These are phyloP conservation scores for Boletus bicolor DNA, from an alignment of 768 basidiomycete genomes.

Conservation along the genomic window DNA sequence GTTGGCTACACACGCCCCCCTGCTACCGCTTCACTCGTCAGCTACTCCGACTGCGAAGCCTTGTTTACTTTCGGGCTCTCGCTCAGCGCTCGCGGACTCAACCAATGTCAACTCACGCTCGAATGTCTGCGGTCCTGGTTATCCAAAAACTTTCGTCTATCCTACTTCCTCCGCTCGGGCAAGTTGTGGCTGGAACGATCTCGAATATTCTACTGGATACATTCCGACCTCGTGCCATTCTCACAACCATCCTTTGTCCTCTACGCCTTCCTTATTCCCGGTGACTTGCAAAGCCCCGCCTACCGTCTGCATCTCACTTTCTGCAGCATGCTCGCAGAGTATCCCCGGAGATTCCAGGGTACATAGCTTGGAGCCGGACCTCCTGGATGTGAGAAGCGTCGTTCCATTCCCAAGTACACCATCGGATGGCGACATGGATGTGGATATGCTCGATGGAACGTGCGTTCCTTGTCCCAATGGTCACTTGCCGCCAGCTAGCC, in stretches of 20 bases:
- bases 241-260: slow-evolving; percentile 7
- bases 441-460: slow-evolving; percentile 31
- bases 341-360: slow-evolving; percentile 1
- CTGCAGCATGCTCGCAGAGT: slow-evolving; percentile 31
- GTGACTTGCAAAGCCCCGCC: slow-evolving; percentile 35
- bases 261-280: slow-evolving; percentile 16
- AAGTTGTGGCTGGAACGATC: slow-evolving; percentile 8
- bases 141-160: slow-evolving; percentile 11
- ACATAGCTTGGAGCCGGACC: slow-evolving; percentile 17
- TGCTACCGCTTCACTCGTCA: neutral
- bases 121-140: neutral
- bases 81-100: slow-evolving; percentile 24
- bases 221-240: neutral
- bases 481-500: neutral
- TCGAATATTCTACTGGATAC: slow-evolving; percentile 1
- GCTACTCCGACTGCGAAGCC: neutral
- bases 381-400: slow-evolving; percentile 30
- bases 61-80: slow-evolving; percentile 4
- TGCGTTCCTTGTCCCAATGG: slow-evolving; percentile 1
- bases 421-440: slow-evolving; percentile 21
- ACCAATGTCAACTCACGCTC: slow-evolving; percentile 20
- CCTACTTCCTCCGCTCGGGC: slow-evolving; percentile 21
- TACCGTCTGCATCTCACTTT: slow-evolving; percentile 38
- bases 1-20: slow-evolving; percentile 14
- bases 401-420: slow-evolving; percentile 38